A percentile compares a stretch with the other conserved stretches of the same genome.
Evolutionary conservation across 331 rosid genomes (phyloP).

Genomic region (Prunus yedoensis): DNA sequence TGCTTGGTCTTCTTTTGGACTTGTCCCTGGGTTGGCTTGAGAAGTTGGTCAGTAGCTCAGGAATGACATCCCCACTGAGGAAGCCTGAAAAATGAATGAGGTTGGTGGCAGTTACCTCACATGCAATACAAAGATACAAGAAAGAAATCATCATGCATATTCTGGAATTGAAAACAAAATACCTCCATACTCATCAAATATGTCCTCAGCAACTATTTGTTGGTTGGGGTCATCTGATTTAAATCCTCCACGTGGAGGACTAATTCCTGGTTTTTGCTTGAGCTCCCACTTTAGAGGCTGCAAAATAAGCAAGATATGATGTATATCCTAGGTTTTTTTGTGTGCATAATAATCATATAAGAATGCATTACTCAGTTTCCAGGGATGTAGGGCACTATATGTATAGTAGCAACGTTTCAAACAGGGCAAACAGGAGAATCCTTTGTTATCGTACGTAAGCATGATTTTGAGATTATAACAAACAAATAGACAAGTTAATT

Average conservation of each 20-base stretch:
- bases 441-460: neutral
- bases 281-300: conserved; percentile 99
- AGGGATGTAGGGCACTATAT: neutral
- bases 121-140: neutral
- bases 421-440: neutral
- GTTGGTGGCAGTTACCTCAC: conserved; percentile 14
- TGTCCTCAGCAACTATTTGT: conserved; percentile 94
- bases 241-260: conserved; percentile 99
- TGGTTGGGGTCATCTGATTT: conserved; percentile 91
- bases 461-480: neutral
- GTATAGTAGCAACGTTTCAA: neutral
- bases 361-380: neutral
- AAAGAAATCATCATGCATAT: neutral
- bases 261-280: conserved; percentile 96
- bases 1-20: conserved; percentile 49
- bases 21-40: conserved; percentile 67
- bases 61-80: conserved; percentile 61
- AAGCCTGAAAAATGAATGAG: conserved; percentile 57
- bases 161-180: neutral
- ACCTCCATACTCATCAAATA: conserved; percentile 99
- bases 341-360: neutral
- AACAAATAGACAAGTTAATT: neutral
- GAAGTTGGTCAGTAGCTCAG: conserved; percentile 64
- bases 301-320: conserved; percentile 14
- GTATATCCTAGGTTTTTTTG: neutral